Conservation (phyloP, 2,329 filamentous ascomycete species). For the Hymenoscyphus fructigenus region DNA sequence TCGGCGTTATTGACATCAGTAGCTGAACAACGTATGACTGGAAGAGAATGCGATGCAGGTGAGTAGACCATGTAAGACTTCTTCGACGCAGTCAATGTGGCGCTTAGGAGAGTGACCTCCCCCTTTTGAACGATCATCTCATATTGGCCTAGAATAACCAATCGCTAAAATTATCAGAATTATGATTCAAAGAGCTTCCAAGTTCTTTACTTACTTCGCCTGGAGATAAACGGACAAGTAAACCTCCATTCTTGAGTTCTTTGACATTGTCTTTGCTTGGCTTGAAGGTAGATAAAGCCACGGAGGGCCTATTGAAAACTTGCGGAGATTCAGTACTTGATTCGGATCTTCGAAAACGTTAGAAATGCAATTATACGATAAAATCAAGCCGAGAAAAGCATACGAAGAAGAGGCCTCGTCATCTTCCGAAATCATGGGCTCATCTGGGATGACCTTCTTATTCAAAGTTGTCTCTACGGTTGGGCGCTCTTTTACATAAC, state of each 20-base stretch:
- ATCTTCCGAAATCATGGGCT: slow-evolving; percentile 10
- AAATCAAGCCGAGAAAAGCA: not conserved
- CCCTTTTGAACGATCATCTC: slow-evolving; percentile 62
- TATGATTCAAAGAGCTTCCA: not conserved
- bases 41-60: slow-evolving; percentile 67
- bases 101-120: slow-evolving; percentile 63
- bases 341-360: slow-evolving; percentile 25
- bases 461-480: not conserved
- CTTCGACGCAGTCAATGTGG: slow-evolving; percentile 53
- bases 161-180: slow-evolving; percentile 45
- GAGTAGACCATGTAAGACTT: slow-evolving; percentile 59
- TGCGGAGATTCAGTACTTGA: slow-evolving; percentile 29
- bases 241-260: slow-evolving; percentile 39
- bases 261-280: slow-evolving; percentile 46
- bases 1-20: slow-evolving; percentile 51
- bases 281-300: slow-evolving; percentile 47
- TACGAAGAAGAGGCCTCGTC: slow-evolving; percentile 20
- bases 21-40: slow-evolving; percentile 55
- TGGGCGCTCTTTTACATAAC: not conserved
- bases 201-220: slow-evolving; percentile 46
- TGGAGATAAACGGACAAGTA: slow-evolving; percentile 46
- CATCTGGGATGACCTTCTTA: not conserved
- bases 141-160: slow-evolving; percentile 67
- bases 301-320: slow-evolving; percentile 33
- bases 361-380: slow-evolving; percentile 33